Conservation (phyloP, 306 rosid genomes). For the Gastrolobium villosum region DNA sequence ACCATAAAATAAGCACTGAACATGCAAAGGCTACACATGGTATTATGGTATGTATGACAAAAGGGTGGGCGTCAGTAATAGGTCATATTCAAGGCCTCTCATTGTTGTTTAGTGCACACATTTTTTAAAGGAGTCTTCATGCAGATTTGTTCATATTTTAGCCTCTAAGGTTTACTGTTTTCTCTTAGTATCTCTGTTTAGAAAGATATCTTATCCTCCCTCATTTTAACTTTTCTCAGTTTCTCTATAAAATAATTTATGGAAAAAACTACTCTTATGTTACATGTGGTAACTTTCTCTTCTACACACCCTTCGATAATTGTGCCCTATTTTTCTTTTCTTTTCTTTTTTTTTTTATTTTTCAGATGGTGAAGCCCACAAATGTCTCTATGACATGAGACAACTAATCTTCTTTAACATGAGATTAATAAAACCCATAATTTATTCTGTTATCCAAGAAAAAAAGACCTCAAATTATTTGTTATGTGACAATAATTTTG, state of each 20-base stretch:
- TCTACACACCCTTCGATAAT: too few relatives aligned
- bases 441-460: neutral
- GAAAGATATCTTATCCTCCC: conserved; percentile 32
- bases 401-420: too few relatives aligned
- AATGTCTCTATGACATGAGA: too few relatives aligned
- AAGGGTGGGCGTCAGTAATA: neutral
- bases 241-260: neutral
- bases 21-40: neutral
- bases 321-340: too few relatives aligned
- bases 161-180: neutral
- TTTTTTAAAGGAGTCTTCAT: neutral
- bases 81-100: neutral
- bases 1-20: neutral
- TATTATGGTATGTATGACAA: neutral
- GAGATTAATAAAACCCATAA: too few relatives aligned
- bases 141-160: neutral
- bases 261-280: too few relatives aligned
- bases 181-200: conserved; percentile 1
- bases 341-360: too few relatives aligned
- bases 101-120: neutral
- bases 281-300: too few relatives aligned
- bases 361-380: too few relatives aligned
- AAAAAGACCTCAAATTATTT: neutral
- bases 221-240: conserved; percentile 25
- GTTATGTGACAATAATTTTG: conserved; percentile 6